Evolutionary conservation across 192 early-diverging fungal genomes (phyloP).

Genomic region (Backusella morwellensis): DNA sequence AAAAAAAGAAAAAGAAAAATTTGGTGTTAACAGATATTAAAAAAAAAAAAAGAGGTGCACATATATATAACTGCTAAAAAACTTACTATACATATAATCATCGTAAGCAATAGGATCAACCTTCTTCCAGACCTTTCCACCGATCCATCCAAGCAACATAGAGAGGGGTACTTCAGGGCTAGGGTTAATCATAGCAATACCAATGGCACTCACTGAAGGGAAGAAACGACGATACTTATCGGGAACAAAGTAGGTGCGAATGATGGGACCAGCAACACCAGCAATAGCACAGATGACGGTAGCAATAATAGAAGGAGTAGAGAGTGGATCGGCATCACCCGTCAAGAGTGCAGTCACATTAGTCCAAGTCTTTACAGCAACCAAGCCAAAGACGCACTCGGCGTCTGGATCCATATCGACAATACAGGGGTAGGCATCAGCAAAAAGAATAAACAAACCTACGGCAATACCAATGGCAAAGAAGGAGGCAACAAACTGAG

Average conservation of each 20-base stretch:
- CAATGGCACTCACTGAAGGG: conserved; percentile 43
- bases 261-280: conserved; percentile 35
- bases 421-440: conserved; percentile 64
- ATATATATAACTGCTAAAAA: no score
- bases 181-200: conserved; percentile 52
- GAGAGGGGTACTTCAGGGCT: conserved; percentile 41
- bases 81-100: conserved; percentile 34
- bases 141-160: conserved; percentile 44
- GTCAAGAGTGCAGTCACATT: conserved; percentile 44
- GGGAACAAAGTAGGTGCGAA: conserved; percentile 50
- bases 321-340: conserved; percentile 34
- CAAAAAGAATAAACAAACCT: conserved; percentile 57
- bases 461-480: conserved; percentile 55
- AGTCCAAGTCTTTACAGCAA: conserved; percentile 29
- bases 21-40: no score
- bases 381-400: conserved; percentile 31
- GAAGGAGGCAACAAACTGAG: conserved; percentile 60
- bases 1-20: no score
- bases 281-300: conserved; percentile 41
- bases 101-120: conserved; percentile 22
- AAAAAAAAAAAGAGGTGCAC: no score
- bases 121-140: conserved; percentile 43
- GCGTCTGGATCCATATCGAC: conserved; percentile 15
- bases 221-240: conserved; percentile 46
- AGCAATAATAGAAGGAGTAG: conserved; percentile 40